Base-by-base conservation (phyloP, 257 asterid species). In the Solanum clarkiae region DNA sequence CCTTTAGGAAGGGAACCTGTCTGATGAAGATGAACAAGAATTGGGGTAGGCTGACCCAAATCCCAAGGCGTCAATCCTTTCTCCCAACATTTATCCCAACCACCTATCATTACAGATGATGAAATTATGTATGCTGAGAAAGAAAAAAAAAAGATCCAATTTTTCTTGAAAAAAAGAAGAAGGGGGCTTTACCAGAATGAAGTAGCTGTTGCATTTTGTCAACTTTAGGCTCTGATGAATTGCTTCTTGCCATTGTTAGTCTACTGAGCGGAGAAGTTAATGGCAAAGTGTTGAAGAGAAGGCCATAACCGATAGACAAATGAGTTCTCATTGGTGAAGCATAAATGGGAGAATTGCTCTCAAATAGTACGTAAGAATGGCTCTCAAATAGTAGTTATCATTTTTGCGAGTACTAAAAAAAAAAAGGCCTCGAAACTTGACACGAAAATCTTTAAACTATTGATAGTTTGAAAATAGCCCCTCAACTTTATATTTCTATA, bases 41-140 rank as follows among this genome's bases (percentile, higher is more conserved):
- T 89, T 17, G 98, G 98, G 45, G 98, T 91, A 86, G 97, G 96
- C 80, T 82, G 84, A 87, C 98, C 97, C 90, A 95, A 91, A 90
- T 95, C 97, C 98, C 98, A 95, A 32, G 98, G 98, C 66, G 97
- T 95, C 89, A 95, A 26, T 74, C 91, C 96, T 86, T 91, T 86
- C 87, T 91, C 91, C 96, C 95, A 95, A 87, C 95, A 94, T 82
- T 90, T 90, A 49, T 94, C 95, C 98, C 98, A 95, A 44, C 94
- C 94, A 63, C 87, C 98, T 90, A 89, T 29, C 65, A 57, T 66
- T 66, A 40, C 80, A 83, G 3, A 66, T 49, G 11, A 9, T 26
- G 7, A 69, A 62, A 57, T 75, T 62, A n/a, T 9, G 57, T 13
- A 69, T 4, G 24, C 47, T 4, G 1, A 59, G 44, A 81, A 8